Conservation (phyloP, 2,329 filamentous ascomycete genomes). For the Clarireedia paspali region DNA sequence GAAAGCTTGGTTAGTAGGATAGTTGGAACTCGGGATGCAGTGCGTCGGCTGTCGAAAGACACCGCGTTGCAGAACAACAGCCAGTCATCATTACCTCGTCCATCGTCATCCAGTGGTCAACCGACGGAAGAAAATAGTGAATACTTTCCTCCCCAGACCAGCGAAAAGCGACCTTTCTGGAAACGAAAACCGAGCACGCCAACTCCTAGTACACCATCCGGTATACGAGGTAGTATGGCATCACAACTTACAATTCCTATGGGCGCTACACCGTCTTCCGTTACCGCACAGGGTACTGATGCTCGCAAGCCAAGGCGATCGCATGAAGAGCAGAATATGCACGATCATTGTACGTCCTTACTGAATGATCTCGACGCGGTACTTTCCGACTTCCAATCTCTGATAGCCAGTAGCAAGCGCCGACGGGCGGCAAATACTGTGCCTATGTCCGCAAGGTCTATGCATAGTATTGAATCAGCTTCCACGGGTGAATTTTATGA, state of each 20-base stretch:
- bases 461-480: conserved; percentile 70
- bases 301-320: conserved; percentile 16
- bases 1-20: conserved; percentile 80
- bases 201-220: conserved; percentile 17
- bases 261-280: conserved; percentile 17
- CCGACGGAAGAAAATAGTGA: conserved; percentile 41
- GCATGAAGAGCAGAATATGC: conserved; percentile 57
- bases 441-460: conserved; percentile 40
- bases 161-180: conserved; percentile 78
- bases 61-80: conserved; percentile 46
- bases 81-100: conserved; percentile 21
- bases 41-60: conserved; percentile 79
- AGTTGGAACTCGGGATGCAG: conserved; percentile 79
- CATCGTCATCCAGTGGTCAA: conserved; percentile 28
- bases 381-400: conserved; percentile 69
- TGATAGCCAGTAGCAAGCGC: conserved; percentile 74
- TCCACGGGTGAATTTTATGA: conserved; percentile 92
- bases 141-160: conserved; percentile 41
- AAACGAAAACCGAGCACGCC: conserved; percentile 65
- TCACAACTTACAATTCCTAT: conserved; percentile 26
- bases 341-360: conserved; percentile 79
- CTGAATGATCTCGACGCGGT: conserved; percentile 78
- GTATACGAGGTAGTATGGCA: conserved; percentile 19
- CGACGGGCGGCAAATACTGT: conserved; percentile 48
- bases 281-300: conserved; percentile 19